A percentile compares a stretch with the other conserved stretches of the same genome.
phyloP scores from a whole-genome alignment of 2,329 filamentous ascomycete genomes.

The Colletotrichum chrysophilum region DNA sequence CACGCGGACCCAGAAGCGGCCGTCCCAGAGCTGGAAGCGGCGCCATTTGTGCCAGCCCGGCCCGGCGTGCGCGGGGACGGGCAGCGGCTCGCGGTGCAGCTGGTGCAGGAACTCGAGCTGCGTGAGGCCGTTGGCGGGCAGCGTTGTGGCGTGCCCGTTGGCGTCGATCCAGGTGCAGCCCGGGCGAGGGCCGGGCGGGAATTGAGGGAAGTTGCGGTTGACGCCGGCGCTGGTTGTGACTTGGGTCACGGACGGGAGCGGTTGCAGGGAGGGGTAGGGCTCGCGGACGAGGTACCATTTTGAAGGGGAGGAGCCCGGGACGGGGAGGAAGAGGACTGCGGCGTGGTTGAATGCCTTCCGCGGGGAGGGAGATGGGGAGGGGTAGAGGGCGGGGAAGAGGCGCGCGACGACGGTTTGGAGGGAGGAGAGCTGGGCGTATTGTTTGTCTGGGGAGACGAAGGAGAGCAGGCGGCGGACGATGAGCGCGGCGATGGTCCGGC shows the following conservation, averaged over 20 bases:
- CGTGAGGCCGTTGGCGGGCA: neutral
- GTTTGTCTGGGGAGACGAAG: slow-evolving; percentile 55
- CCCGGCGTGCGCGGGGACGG: neutral
- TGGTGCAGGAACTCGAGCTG: neutral
- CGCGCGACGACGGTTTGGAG: slow-evolving; percentile 51
- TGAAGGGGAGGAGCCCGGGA: slow-evolving; percentile 15
- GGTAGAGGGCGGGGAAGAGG: slow-evolving; percentile 51
- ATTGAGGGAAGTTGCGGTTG: neutral
- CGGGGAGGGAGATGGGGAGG: neutral
- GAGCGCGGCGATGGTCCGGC: slow-evolving; percentile 49
- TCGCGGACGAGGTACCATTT: slow-evolving; percentile 53
- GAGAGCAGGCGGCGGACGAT: slow-evolving; percentile 53
- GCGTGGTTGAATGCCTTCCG: slow-evolving; percentile 47
- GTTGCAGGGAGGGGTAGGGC: slow-evolving; percentile 46
- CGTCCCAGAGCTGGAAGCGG: slow-evolving; percentile 57
- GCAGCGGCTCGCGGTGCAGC: neutral
- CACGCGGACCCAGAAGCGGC: slow-evolving; percentile 65
- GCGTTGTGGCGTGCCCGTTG: neutral
- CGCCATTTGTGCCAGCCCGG: slow-evolving; percentile 32
- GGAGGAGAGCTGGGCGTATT: slow-evolving; percentile 44
- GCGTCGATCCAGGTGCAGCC: neutral
- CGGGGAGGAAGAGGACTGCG: slow-evolving; percentile 47
- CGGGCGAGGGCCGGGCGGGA: neutral
- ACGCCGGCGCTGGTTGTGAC: neutral
- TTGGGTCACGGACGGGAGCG: slow-evolving; percentile 29